Base-by-base conservation (phyloP, 2,329 filamentous ascomycete genomes). In the Colletotrichum viniferum region DNA sequence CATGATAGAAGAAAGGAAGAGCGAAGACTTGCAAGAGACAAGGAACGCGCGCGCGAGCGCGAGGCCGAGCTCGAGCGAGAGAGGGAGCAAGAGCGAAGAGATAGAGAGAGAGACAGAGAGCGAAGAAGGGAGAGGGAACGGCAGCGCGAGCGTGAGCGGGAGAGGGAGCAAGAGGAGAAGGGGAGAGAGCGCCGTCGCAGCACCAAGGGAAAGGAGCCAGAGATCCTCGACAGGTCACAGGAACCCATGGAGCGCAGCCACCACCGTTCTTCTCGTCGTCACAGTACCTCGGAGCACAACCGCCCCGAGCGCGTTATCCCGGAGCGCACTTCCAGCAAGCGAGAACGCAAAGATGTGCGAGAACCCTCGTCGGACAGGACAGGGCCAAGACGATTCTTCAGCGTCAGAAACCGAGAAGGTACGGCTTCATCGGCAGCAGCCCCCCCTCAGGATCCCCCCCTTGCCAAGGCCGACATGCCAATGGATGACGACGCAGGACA, bases 1-100 rank as follows among this genome's bases (percentile, higher is more conserved):
- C 87, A 89, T 69, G 89, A 91, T 3, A 86, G 80, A 77, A 86
- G 86, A 74, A 90, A 87, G 80, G 86, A 85, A 67, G 88, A 90
- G 77, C 86, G 87, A 32, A 86, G 83, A 58, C 71, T 68, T 9
- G 67, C 76, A 55, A 62, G 70, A 34, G 24, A 75, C 32, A 72
- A 79, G 60, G 78, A 78, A 18, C 68, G 28, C 3, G 70, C 77
- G 30, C 71, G 66, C 14, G 69, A 74, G 58, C 71, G 66, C 12
- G 69, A 74, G 10, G 34, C 61, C 3, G 78, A 78, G 28, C 69
- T 73, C 24, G 67, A 78, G 26, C 77, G 58, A 28, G 58, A 61
- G 30, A 28, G 16, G 28, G 56, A 61, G 26, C 58, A 61, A n/a
- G 58, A 61, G 10, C 26, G 5, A 63, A 18, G 62, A 73, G 16